Base-by-base conservation (phyloP, 2,329 filamentous ascomycete species). In the Xylariales sp. region DNA sequence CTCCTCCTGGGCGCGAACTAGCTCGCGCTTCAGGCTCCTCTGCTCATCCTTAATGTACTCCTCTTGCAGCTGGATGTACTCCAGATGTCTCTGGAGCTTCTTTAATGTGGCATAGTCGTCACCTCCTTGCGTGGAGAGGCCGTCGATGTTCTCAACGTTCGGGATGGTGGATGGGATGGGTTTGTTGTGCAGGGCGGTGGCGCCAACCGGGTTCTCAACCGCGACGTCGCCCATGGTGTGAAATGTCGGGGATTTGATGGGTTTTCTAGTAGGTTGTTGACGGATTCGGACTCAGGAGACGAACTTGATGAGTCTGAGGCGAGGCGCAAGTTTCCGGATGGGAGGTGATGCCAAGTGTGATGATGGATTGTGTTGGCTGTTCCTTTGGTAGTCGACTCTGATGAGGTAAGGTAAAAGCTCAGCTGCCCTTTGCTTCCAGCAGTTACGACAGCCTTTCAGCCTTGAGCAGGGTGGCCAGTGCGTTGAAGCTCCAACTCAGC, bases 41-140 rank as follows among this genome's bases (percentile, higher is more conserved):
- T 98, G 93, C 74, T 98, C 93, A 80, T 98, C 93, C 72, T 98
- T 98, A 81, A 98, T 98, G 67, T 98, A 98, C 64, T 98, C 93
- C 68, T 98, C 93, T 70, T 98, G 93, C 54, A 98, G 77, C 67
- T 96, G 88, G 62, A 97, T 95, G 65, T 95, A 97, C 82, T 98
- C 93, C 53, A 97, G 72, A 72, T 97, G 90, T 61, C 91, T 78
- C 67, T 98, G 91, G 48, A 97, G 80, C 72, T 94, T 93, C 76
- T 98, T 98, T 65, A 97, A 76, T 28, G 84, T 89, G 37, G 87
- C 88, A 65, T 98, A 98, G 62, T 97, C 91, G 63, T 97, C 91
- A 49, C 81, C 86, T 34, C 82, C 83, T 56, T 95, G 89, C 40
- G 79, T 80, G 13, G 81, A 77, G 45, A 89, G 72, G 43, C 88